phyloP scores from a whole-genome alignment of 164 flowering plant species.

The Sextonia rubra region DNA sequence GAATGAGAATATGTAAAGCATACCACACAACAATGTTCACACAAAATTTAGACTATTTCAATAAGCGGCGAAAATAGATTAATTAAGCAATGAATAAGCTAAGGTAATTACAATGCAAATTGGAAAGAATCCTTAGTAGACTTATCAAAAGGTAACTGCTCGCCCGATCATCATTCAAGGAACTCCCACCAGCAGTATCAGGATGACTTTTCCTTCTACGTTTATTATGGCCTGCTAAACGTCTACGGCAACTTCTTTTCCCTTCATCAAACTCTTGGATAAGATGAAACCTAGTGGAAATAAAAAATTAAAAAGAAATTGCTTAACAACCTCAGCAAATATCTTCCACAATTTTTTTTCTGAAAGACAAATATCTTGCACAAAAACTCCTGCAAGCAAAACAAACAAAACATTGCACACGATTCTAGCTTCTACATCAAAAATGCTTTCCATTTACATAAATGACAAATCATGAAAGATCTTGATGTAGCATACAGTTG shows the following conservation, averaged over 20 bases:
- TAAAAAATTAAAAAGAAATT: conserved; percentile 1
- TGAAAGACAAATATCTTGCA: not conserved
- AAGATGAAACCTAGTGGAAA: conserved; percentile 69
- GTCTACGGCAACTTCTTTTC: conserved; percentile 90
- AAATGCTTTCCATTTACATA: not conserved
- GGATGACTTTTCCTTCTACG: conserved; percentile 90
- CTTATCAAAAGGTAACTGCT: conserved; percentile 59
- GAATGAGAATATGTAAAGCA: too few relatives aligned
- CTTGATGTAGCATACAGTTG: not conserved
- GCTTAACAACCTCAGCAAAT: not conserved
- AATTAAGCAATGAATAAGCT: not conserved
- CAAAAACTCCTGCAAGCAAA: not conserved
- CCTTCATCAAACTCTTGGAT: conserved; percentile 98
- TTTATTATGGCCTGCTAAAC: conserved; percentile 92
- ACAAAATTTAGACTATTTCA: too few relatives aligned
- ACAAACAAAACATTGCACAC: not conserved
- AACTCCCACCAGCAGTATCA: conserved; percentile 41
- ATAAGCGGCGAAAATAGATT: not conserved
- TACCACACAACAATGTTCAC: too few relatives aligned
- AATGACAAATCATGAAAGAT: not conserved
- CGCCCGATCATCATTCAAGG: conserved; percentile 51
- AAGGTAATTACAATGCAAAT: conserved; percentile 63
- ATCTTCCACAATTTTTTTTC: not conserved
- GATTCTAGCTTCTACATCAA: not conserved
- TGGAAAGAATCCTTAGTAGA: conserved; percentile 67